These are phyloP conservation scores for Pichia sp. DNA, from an alignment of 1,139 yeast genomes.

Conservation along the genomic window DNA sequence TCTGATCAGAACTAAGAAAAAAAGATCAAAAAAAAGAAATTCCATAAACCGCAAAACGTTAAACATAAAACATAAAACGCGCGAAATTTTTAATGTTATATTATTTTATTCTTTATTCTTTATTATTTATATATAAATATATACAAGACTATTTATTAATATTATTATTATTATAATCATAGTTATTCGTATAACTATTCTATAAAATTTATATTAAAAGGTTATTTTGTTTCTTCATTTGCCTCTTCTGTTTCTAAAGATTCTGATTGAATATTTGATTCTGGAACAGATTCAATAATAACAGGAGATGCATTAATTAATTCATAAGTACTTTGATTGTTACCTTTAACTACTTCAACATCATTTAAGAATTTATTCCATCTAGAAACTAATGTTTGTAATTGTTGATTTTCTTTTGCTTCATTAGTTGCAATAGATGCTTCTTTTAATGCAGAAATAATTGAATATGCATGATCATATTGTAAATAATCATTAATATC, in stretches of 20 bases:
- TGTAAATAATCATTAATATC: conserved; percentile 9
- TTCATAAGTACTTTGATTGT: conserved; percentile 9
- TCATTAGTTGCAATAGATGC: conserved; percentile 6
- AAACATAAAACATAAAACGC: too few species aligned
- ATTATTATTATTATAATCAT: not conserved
- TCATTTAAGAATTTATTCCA: conserved; percentile 8
- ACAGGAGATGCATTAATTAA: not conserved
- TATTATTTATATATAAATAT: too few species aligned
- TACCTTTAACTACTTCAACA: conserved; percentile 8
- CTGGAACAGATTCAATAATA: not conserved
- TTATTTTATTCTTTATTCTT: too few species aligned
- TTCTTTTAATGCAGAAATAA: conserved; percentile 17
- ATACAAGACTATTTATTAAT: too few species aligned
- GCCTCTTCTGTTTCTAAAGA: not conserved
- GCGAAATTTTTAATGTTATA: too few species aligned
- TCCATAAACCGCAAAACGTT: too few species aligned
- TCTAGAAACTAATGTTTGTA: conserved; percentile 8
- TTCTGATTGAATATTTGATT: not conserved
- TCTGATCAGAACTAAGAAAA: too few species aligned
- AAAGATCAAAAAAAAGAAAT: too few species aligned
- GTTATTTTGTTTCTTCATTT: not conserved
- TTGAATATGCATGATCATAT: conserved; percentile 21
- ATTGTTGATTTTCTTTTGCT: conserved; percentile 1
- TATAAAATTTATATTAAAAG: too few species aligned
- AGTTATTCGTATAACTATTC: too few species aligned